A percentile compares a stretch with the other conserved stretches of the same genome.
phyloP scores from a whole-genome alignment of 2,329 filamentous ascomycete species.

The Grosmannia penicillata region DNA sequence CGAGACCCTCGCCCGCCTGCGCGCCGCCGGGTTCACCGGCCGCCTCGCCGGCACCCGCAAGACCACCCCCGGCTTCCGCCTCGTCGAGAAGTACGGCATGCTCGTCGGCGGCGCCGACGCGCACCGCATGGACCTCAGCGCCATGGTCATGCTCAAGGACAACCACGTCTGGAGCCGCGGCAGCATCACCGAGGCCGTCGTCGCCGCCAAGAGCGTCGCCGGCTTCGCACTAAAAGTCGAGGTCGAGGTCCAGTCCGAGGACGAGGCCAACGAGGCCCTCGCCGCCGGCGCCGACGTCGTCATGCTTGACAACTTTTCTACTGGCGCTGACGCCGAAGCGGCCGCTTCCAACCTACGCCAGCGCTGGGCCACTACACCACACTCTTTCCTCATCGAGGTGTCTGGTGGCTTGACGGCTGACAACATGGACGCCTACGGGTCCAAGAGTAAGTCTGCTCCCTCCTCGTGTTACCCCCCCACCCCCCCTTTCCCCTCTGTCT shows the following conservation, averaged over 20 bases:
- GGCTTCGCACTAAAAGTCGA: constrained; percentile 92
- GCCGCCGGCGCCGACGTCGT: constrained; percentile 83
- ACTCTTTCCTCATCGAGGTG: constrained; percentile 69
- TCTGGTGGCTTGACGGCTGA: constrained; percentile 77
- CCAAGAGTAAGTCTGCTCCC: constrained; percentile 39
- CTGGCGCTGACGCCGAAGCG: constrained; percentile 57
- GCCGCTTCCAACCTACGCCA: constrained; percentile 66
- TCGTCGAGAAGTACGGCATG: constrained; percentile 98
- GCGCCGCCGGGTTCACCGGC: constrained; percentile 60
- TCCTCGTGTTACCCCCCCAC: background rate
- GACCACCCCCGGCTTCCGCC: constrained; percentile 86
- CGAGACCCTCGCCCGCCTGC: constrained; percentile 38
- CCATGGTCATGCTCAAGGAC: constrained; percentile 99
- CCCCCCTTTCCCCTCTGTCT: background rate
- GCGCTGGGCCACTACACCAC: constrained; percentile 58
- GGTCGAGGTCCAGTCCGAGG: constrained; percentile 82
- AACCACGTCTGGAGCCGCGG: constrained; percentile 92
- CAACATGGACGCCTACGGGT: constrained; percentile 74
- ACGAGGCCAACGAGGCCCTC: constrained; percentile 83
- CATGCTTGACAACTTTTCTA: constrained; percentile 88
- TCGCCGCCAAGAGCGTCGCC: constrained; percentile 65
- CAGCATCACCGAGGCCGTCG: constrained; percentile 74
- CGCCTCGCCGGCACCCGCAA: constrained; percentile 90
- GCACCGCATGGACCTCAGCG: constrained; percentile 78
- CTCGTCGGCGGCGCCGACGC: constrained; percentile 82